Base-by-base conservation (phyloP, 768 basidiomycete genomes). In the Boletellus emodensis region DNA sequence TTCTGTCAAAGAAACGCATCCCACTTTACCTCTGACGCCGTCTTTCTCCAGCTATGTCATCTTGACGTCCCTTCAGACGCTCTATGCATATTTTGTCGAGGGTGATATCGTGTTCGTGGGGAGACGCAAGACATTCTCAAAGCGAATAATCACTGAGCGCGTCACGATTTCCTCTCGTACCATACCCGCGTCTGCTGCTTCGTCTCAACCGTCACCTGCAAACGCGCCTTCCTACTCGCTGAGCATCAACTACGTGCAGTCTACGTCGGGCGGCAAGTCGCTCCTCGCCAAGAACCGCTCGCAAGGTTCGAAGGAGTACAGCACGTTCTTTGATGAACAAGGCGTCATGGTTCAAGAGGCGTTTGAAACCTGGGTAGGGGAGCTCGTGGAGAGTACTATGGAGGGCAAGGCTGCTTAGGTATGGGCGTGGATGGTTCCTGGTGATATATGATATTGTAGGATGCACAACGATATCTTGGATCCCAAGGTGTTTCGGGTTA, bases 91-190 rank as follows among this genome's bases (percentile, higher is more conserved):
- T 64, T 89, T 90, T 56, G 69, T 94, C 49, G 92, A 94, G 65
- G 84, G 86, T 32, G 78, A 88, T 51, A 85, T 82, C 46, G 82
- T 95, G 52, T 97, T 92, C 64, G 82, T 88, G 22, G 94, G 94
- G 33, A 90, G 87, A 64, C 83, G 94, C 55, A 93, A 94, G 71
- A 87, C 89, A 14, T 83, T 95, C 55, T 88, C 89, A 14, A 92
- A 90, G 67, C 66, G 94, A 87, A 95, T 96, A 63, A 85, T 94
- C 41, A 92, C 90, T 3, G 94, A 97, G 65, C 83, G 86, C 56
- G 81, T 97, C 70, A 88, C 84, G 26, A 77, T 94, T 49, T 77
- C 81, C 18, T 87, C 92, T 4, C 75, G 74, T 28, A 87, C 89
- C 4, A 58, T 73, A 14, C 84, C 90, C 30, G 75, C 47, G 33